Evolutionary conservation across 306 rosid species (phyloP).

Genomic region (Sophora flavescens): DNA sequence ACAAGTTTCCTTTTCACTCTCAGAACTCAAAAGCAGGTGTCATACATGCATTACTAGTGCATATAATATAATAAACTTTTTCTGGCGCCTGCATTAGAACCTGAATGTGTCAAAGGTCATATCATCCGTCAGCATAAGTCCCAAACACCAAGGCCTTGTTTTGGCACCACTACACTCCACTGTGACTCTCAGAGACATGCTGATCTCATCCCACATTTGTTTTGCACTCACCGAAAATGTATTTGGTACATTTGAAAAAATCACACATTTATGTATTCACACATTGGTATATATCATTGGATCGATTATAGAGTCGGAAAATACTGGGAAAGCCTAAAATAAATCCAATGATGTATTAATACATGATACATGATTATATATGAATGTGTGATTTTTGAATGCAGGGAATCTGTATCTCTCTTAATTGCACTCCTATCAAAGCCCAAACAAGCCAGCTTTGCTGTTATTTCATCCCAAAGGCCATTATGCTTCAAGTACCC

Average conservation of each 20-base stretch:
- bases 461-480: conserved; percentile 58
- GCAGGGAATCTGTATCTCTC: too few relatives aligned
- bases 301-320: too few relatives aligned
- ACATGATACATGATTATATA: too few relatives aligned
- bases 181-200: conserved; percentile 54
- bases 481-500: conserved; percentile 42
- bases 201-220: conserved; percentile 58
- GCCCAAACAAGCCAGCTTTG: conserved; percentile 53
- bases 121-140: conserved; percentile 64
- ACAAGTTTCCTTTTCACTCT: conserved; percentile 49
- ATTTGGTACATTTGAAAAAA: too few relatives aligned
- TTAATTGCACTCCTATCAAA: conserved; percentile 47
- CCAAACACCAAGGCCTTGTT: conserved; percentile 60
- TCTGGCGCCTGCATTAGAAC: conserved; percentile 35
- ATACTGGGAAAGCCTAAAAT: too few relatives aligned
- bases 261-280: too few relatives aligned
- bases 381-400: too few relatives aligned
- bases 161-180: conserved; percentile 37
- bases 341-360: too few relatives aligned
- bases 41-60: too few relatives aligned
- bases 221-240: conserved; percentile 40
- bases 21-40: conserved; percentile 43
- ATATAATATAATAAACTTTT: too few relatives aligned
- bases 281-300: too few relatives aligned
- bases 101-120: conserved; percentile 56